phyloP scores from a whole-genome alignment of 1,139 yeast genomes.

The Hemisphaericaspora subhashii region DNA sequence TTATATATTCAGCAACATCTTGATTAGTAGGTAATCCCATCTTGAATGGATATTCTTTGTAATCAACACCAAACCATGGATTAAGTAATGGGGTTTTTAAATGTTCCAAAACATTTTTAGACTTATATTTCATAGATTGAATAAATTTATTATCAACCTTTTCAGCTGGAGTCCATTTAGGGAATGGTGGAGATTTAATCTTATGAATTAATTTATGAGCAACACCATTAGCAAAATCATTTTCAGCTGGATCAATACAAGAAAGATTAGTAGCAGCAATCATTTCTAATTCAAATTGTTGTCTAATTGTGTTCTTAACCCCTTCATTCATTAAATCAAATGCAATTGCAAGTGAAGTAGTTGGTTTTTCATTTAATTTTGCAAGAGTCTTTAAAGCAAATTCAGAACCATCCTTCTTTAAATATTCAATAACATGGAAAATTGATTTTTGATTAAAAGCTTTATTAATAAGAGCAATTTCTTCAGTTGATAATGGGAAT shows the following conservation, averaged over 20 bases:
- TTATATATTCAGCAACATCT: slow-evolving; percentile 57
- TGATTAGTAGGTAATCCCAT: slow-evolving; percentile 78
- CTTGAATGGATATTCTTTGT: slow-evolving; percentile 65
- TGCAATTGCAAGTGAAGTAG: slow-evolving; percentile 76
- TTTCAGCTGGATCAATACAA: slow-evolving; percentile 51
- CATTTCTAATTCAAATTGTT: slow-evolving; percentile 74
- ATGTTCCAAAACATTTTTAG: slow-evolving; percentile 29
- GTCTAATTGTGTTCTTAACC: slow-evolving; percentile 54
- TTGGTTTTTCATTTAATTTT: slow-evolving; percentile 63
- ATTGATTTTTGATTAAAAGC: slow-evolving; percentile 64
- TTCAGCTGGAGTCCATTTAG: slow-evolving; percentile 48
- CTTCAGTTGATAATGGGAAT: slow-evolving; percentile 57
- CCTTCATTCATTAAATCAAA: slow-evolving; percentile 70
- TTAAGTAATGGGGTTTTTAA: slow-evolving; percentile 42
- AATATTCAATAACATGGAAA: slow-evolving; percentile 59
- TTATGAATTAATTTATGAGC: slow-evolving; percentile 66
- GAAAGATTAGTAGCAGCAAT: slow-evolving; percentile 76
- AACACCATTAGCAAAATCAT: slow-evolving; percentile 77
- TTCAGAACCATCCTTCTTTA: slow-evolving; percentile 55
- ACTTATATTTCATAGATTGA: slow-evolving; percentile 20
- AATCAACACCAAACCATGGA: slow-evolving; percentile 52
- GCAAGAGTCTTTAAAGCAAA: slow-evolving; percentile 66
- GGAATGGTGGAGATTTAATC: slow-evolving; percentile 50
- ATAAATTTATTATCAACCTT: slow-evolving; percentile 23
- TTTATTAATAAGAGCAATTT: slow-evolving; percentile 62